Conservation (phyloP, 345 rosid genomes). For the Streptanthus diversifolius region DNA sequence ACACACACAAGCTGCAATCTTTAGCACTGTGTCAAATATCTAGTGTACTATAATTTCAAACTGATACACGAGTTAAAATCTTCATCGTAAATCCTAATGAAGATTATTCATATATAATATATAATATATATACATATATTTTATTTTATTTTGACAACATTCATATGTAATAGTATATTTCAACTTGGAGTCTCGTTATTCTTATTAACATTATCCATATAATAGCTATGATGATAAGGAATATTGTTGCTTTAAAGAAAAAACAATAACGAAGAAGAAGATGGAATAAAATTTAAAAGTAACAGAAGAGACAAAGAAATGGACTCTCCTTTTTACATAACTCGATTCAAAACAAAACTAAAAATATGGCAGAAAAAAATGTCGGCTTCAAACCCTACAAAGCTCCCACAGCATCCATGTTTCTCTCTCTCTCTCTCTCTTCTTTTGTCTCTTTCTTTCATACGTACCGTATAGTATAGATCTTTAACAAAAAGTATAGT, state of each 20-base stretch:
- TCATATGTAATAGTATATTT: not conserved
- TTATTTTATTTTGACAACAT: not conserved
- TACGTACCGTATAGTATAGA: not conserved
- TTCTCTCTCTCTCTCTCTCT: slow-evolving; percentile 19
- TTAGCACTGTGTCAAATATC: not conserved
- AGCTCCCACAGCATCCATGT: slow-evolving; percentile 47
- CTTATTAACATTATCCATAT: slow-evolving; percentile 2
- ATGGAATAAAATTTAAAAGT: slow-evolving; percentile 6
- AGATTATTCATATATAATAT: not conserved
- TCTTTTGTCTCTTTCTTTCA: slow-evolving; percentile 17
- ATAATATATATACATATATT: not conserved
- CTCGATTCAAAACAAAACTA: slow-evolving; percentile 29
- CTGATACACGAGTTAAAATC: not conserved
- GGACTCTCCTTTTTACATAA: slow-evolving; percentile 25
- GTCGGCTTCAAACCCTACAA: slow-evolving; percentile 72
- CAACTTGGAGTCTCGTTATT: slow-evolving; percentile 14
- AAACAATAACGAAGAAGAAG: slow-evolving; percentile 5
- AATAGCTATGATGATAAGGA: slow-evolving; percentile 27
- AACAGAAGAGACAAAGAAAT: slow-evolving; percentile 27
- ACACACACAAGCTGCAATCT: not conserved
- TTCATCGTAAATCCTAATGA: not conserved
- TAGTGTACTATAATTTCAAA: not conserved
- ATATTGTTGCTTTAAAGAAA: slow-evolving; percentile 7
- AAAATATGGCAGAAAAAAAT: slow-evolving; percentile 10
- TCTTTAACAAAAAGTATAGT: too few relatives aligned